Evolutionary conservation across 1,139 yeast genomes (phyloP), one percentile per base, ranked within the genome.

Genomic region (Hyphopichia fennica): DNA sequence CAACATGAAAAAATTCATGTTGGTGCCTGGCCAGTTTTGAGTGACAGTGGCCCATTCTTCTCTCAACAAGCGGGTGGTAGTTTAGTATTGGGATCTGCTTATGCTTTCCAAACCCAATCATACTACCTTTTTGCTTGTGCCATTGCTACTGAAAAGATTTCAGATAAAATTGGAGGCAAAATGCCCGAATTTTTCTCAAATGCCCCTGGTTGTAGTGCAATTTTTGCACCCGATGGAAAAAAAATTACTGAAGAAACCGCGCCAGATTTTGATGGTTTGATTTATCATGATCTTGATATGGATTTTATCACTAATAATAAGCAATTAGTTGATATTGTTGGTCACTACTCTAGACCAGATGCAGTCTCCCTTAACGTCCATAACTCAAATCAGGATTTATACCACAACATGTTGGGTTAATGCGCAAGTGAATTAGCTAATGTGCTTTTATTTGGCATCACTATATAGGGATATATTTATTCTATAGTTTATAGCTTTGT

Each of bases 1-100:
- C 46, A 45, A 34, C 32, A 43, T 25, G 47, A 45, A 32, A 31
- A 45, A 22, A 38, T 45, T 15, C 47, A 45, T 36, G 36, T 45
- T 41, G 47, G 41, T 18, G 38, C 42, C 14, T 45, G 47, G 47
- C 47, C 47, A n/a, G 41, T 29, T 16, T 15, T 29, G 8, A 15
- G 33, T 29, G 33, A 29, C 11, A 29, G 19, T 29, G 33, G 33
- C 3, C 17, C 19, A 6, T 16, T 13, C 33, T 16, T 7, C 14
- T 15, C 33, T 6, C 33, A 29, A 7, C 33, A 29, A 29, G 33
- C 33, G 3, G 17, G 11, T 13, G 28, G 28, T 7, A 25, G 28
- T 25, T 25, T 25, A 25, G 28, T 25, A 4, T 25, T n/a, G 8
- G 33, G 17, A 8, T 15, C 17, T 3, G 33, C 33, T 14, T 29